Base-by-base conservation (phyloP, 805 yeast species). In the Candida khao-thaluensis region DNA sequence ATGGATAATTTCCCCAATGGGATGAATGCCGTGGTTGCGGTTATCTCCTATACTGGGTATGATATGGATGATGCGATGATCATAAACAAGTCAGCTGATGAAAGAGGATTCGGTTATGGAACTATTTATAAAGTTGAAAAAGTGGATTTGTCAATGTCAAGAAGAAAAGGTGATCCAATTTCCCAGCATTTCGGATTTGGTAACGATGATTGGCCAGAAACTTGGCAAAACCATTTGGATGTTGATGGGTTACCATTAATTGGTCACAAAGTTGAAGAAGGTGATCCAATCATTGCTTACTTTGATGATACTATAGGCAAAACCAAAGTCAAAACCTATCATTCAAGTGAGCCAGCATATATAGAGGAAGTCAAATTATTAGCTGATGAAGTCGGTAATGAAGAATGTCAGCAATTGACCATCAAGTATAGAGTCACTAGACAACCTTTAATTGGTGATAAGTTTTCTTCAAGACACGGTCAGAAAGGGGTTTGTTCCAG, bases 51-150 rank as follows among this genome's bases (percentile, higher is more conserved):
- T 63, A 93, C 99, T 1, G 99, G 99, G 53, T 93, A 93, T 60
- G 99, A 93, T 85, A 93, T 93, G 98, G 99, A 93, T 70, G 99
- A 93, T 66, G 99, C 99, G 59, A 91, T 93, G 98, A 93, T 93
- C 56, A 79, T 93, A 52, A 93, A 93, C 66, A 93, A 93, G 64
- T 85, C 95, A 36, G 97, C 98, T 0, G 95, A 90, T 55, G 99
- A 93, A 68, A 79, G 99, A 63, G 99, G 99, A 1, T 93, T 93
- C 50, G 98, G 95, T 14, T 91, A 93, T 54, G 99, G 99, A 67
- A 86, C 95, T 7, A 95, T 93, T 49, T 89, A 86, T 68, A 93
- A 93, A 66, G 93, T 85, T 21, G 99, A 93, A 62, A 88, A 87
- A 66, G 76, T 93, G 37, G 97, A 93, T 53, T 72, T 93, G 42